Conservation (phyloP, 2,329 filamentous ascomycete species). For the Paecilomyces fulvus region DNA sequence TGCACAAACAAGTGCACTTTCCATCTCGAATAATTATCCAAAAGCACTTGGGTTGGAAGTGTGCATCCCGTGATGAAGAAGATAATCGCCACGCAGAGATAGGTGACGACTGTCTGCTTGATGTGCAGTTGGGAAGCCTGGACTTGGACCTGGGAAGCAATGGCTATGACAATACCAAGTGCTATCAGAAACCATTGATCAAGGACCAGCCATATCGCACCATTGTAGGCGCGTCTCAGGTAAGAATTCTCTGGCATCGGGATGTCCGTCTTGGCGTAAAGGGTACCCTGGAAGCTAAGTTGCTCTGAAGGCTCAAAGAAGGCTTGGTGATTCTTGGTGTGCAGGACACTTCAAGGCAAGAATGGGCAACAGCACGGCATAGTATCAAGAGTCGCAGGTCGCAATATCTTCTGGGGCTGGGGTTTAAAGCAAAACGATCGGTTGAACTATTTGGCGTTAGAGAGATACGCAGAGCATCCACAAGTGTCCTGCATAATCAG, state of each 20-base stretch:
- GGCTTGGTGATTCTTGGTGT: background rate
- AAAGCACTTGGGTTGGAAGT: conserved; percentile 49
- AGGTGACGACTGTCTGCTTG: conserved; percentile 44
- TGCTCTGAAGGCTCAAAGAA: background rate
- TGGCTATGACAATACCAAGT: conserved; percentile 41
- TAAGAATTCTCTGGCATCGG: background rate
- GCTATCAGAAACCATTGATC: conserved; percentile 54
- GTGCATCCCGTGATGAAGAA: conserved; percentile 60
- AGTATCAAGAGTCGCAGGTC: background rate
- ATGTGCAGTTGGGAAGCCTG: conserved; percentile 40
- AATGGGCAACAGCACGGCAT: background rate
- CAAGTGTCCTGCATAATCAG: background rate
- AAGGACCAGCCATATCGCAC: background rate
- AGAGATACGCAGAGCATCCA: background rate
- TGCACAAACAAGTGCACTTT: conserved; percentile 56
- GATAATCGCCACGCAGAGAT: conserved; percentile 55
- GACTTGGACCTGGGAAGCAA: conserved; percentile 46
- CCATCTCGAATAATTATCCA: conserved; percentile 52
- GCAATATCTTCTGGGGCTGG: background rate
- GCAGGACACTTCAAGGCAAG: background rate
- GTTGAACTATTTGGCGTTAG: background rate
- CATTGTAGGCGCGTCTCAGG: background rate
- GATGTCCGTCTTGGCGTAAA: background rate
- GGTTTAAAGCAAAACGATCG: background rate
- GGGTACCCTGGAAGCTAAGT: background rate